A percentile compares a stretch with the other conserved stretches of the same genome.
Evolutionary conservation across 169 alveolate genomes (phyloP).

Genomic region (Plasmodium sp.): DNA sequence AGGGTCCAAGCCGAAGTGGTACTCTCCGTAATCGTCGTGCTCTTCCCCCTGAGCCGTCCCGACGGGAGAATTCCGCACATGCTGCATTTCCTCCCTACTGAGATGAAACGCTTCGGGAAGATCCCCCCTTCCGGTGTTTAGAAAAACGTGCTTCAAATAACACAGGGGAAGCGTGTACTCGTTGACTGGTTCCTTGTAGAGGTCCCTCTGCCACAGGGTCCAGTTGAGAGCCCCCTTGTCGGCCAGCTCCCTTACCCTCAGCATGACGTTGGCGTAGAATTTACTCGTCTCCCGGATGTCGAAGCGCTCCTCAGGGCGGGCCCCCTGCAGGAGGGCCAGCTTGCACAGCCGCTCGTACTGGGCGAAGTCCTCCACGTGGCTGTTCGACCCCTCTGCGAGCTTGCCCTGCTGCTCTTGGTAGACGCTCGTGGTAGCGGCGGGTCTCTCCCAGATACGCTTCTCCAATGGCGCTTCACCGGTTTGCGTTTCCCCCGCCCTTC

Average conservation of each 20-base stretch:
- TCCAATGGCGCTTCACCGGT: too few relatives aligned
- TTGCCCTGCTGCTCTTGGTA: background rate
- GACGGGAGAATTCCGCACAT: background rate
- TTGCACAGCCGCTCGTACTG: conserved; percentile 10
- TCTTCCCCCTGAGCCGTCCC: background rate
- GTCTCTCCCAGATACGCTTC: background rate
- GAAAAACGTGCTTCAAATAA: conserved; percentile 13
- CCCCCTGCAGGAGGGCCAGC: background rate
- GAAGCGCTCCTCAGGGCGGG: conserved; percentile 4
- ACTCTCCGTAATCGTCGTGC: background rate
- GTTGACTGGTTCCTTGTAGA: conserved; percentile 7
- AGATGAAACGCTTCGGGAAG: background rate
- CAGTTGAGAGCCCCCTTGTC: background rate
- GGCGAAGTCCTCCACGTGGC: background rate
- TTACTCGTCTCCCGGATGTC: conserved; percentile 45
- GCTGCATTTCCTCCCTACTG: background rate
- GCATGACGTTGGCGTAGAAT: conserved; percentile 14
- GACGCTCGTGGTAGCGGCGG: background rate
- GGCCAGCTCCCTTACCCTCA: background rate
- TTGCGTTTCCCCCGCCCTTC: too few relatives aligned
- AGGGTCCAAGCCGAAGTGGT: background rate
- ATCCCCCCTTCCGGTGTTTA: background rate
- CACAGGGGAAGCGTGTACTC: conserved; percentile 14
- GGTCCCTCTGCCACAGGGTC: background rate
- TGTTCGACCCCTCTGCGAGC: background rate